phyloP scores from a whole-genome alignment of 306 rosid species.

The Astragalus membranaceus region DNA sequence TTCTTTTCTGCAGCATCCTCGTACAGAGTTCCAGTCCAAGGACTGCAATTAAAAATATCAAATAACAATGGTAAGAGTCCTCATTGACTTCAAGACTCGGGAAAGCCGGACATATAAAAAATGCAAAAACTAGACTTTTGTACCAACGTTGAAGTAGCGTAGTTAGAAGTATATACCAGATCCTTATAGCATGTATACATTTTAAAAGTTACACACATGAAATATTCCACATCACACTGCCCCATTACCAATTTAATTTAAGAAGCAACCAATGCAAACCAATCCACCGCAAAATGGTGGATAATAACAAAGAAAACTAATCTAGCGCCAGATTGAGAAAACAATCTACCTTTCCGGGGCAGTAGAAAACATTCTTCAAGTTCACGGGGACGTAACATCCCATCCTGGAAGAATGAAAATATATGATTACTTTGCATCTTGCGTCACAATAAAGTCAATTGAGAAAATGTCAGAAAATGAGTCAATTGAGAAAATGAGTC shows the following conservation, averaged over 20 bases:
- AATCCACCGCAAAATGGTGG: neutral
- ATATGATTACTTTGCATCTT: neutral
- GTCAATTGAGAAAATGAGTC: no score
- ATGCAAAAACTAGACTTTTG: neutral
- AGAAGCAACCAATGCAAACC: constrained; percentile 1
- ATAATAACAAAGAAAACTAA: neutral
- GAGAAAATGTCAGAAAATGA: constrained; percentile 4
- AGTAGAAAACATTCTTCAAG: constrained; percentile 88
- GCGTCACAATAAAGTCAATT: neutral
- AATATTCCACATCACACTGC: neutral
- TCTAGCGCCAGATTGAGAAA: neutral
- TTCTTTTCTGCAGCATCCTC: constrained; percentile 73
- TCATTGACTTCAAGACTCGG: neutral
- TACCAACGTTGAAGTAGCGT: constrained; percentile 4
- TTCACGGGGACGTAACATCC: constrained; percentile 76
- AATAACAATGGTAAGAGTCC: neutral
- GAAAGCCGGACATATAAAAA: constrained; percentile 14
- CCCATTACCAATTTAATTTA: neutral
- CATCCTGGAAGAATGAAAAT: constrained; percentile 52
- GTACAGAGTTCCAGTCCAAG: constrained; percentile 66
- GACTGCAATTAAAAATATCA: constrained; percentile 48
- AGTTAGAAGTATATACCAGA: neutral
- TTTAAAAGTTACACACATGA: neutral
- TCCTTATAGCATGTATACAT: neutral
- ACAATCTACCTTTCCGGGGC: constrained; percentile 81